Evolutionary conservation across 306 rosid species (phyloP).

Genomic region (Castanea mollissima): DNA sequence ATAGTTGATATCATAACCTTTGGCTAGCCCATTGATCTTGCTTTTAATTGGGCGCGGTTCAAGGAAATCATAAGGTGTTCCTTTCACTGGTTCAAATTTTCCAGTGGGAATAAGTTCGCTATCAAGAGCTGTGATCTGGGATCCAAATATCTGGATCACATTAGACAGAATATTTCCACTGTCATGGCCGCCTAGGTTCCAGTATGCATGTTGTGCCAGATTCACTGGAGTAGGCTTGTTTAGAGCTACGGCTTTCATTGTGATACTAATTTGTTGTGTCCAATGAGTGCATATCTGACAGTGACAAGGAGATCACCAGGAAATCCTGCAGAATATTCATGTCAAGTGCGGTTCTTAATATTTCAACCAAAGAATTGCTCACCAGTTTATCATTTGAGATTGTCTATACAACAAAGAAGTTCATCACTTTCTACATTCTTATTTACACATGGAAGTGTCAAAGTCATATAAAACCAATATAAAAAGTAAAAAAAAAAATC

Average conservation of each 20-base stretch:
- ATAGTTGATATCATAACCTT: slow-evolving; percentile 80
- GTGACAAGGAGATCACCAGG: slow-evolving; percentile 74
- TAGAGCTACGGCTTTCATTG: slow-evolving; percentile 67
- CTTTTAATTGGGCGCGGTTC: slow-evolving; percentile 54
- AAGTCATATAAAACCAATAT: not conserved
- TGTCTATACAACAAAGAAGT: not conserved
- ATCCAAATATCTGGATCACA: slow-evolving; percentile 57
- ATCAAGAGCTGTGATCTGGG: slow-evolving; percentile 60
- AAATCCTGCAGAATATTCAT: slow-evolving; percentile 52
- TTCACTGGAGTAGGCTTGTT: slow-evolving; percentile 87
- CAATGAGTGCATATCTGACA: slow-evolving; percentile 53
- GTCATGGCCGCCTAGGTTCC: slow-evolving; percentile 85
- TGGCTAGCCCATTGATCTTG: slow-evolving; percentile 50
- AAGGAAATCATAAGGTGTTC: slow-evolving; percentile 78
- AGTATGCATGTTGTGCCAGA: slow-evolving; percentile 69
- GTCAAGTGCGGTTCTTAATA: not conserved
- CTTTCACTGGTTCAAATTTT: slow-evolving; percentile 45
- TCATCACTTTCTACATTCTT: not conserved
- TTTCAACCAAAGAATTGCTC: not conserved
- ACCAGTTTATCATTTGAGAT: not conserved
- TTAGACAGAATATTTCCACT: slow-evolving; percentile 70
- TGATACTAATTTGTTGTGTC: slow-evolving; percentile 34
- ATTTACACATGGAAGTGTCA: not conserved
- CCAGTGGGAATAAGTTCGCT: slow-evolving; percentile 74
- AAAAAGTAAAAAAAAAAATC: no score